Evolutionary conservation across 495 filamentous ascomycete species (phyloP).

Genomic region (Penicillium crystallinum): DNA sequence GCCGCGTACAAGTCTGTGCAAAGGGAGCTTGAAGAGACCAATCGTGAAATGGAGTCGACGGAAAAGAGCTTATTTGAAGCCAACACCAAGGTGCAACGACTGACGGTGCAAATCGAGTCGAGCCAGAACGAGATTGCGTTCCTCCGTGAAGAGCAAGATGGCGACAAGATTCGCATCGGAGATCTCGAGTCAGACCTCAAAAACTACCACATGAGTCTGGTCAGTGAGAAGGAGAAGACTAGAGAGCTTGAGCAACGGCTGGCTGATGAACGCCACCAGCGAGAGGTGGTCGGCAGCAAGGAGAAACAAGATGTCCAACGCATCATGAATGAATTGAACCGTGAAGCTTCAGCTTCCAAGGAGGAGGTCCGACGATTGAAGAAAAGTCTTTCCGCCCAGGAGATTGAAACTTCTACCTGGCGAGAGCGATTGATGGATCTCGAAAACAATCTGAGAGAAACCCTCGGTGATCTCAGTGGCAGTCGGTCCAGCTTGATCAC

Average conservation of each 20-base stretch:
- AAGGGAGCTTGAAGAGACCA: constrained; percentile 67
- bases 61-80: constrained; percentile 72
- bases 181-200: constrained; percentile 79
- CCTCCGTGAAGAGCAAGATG: constrained; percentile 93
- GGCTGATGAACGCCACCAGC: constrained; percentile 73
- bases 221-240: constrained; percentile 75
- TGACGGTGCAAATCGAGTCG: constrained; percentile 87
- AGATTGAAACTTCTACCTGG: constrained; percentile 84
- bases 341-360: constrained; percentile 71
- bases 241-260: constrained; percentile 74
- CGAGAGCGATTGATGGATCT: constrained; percentile 84
- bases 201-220: constrained; percentile 62
- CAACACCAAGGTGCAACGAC: constrained; percentile 76
- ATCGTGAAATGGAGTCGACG: constrained; percentile 70
- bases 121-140: constrained; percentile 91
- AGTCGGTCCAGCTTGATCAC: constrained; percentile 81
- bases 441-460: constrained; percentile 80
- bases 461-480: constrained; percentile 77
- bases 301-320: constrained; percentile 84
- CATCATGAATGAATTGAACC: constrained; percentile 79
- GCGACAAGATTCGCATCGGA: constrained; percentile 96
- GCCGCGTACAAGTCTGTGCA: constrained; percentile 69
- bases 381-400: constrained; percentile 72
- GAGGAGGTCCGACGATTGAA: constrained; percentile 80
- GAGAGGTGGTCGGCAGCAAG: constrained; percentile 75